Evolutionary conservation across 2,329 filamentous ascomycete species (phyloP), one percentile per base, ranked within the genome.

Genomic region (Trichoderma polysporum): DNA sequence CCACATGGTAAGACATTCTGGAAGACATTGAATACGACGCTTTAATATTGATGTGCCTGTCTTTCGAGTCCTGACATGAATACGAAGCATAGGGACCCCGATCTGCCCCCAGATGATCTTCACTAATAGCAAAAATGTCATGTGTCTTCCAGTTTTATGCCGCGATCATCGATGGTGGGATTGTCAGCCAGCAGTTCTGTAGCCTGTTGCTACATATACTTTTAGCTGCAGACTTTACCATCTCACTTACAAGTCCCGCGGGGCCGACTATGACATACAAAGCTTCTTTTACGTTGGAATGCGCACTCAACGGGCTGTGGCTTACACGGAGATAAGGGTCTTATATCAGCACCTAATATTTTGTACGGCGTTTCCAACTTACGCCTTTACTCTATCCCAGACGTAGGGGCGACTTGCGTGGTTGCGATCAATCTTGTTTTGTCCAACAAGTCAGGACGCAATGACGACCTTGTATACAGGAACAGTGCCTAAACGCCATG

Each of bases 261-360:
- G 49, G 25, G 49, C 12, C 33, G 6, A 37, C 56, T 17, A 31
- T 41, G 56, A 29, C 15, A 9, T 2, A 7, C 27, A 47, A 59
- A 33, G 37, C 56, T 59, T 59, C 29, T 29, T 45, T 15, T 10
- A 59, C 39, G 45, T 19, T 59, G 56, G 56, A 59, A 59, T 59
- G 56, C 1, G 7, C 17, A 8, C 6, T n/a, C 13, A 22, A 13
- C 37, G 9, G 22, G 22, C 3, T 33, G 39, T 59, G 56, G 56
- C 56, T 47, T 59, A 22, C 37, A 3, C 56, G 37, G 8, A 39
- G 56, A 45, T 59, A 59, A 41, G 56, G n/a, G 25, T 47, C 31
- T 47, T 8, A 17, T 59, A 19, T 33, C 27, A 59, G 56, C 39
- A 59, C 29, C 56, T 29, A 25, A 33, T 22, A 19, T 12, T 22